These are phyloP conservation scores for Aspergillus sp. DNA, from an alignment of 2,329 filamentous ascomycete species.

Conservation along the genomic window DNA sequence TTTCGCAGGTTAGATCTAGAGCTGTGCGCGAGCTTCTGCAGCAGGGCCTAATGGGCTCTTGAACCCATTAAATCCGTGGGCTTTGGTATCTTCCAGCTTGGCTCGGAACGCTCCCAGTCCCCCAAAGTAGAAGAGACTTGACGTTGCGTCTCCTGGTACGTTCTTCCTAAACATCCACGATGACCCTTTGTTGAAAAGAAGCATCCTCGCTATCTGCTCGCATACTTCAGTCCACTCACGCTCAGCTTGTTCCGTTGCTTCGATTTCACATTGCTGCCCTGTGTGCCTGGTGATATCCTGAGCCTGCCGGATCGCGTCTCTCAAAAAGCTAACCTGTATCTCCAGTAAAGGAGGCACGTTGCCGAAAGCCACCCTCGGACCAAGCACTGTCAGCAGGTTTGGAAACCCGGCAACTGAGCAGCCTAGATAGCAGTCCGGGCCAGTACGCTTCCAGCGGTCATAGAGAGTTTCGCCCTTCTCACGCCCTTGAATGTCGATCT, in stretches of 20 bases:
- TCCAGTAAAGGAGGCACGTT: conserved; percentile 38
- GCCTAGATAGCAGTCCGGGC: conserved; percentile 24
- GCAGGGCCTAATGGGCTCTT: not conserved
- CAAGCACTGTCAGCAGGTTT: conserved; percentile 47
- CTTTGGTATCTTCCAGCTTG: not conserved
- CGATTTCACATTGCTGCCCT: conserved; percentile 9
- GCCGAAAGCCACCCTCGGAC: conserved; percentile 39
- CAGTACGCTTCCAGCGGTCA: conserved; percentile 21
- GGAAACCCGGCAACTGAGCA: conserved; percentile 40
- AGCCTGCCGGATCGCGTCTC: not conserved
- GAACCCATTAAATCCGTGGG: not conserved
- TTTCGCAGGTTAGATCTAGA: not conserved
- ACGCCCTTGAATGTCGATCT: conserved; percentile 37
- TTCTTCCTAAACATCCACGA: not conserved
- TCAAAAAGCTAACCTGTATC: not conserved
- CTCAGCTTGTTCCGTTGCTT: conserved; percentile 8
- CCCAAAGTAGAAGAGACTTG: not conserved
- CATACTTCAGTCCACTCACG: conserved; percentile 5
- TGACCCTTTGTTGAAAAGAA: not conserved
- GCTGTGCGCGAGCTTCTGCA: not conserved
- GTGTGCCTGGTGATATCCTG: not conserved
- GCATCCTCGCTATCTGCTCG: not conserved
- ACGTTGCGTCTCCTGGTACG: not conserved
- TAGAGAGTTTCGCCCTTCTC: not conserved
- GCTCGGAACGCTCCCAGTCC: not conserved